phyloP scores from a whole-genome alignment of 75 land plant species.

The Cupressus sempervirens region DNA sequence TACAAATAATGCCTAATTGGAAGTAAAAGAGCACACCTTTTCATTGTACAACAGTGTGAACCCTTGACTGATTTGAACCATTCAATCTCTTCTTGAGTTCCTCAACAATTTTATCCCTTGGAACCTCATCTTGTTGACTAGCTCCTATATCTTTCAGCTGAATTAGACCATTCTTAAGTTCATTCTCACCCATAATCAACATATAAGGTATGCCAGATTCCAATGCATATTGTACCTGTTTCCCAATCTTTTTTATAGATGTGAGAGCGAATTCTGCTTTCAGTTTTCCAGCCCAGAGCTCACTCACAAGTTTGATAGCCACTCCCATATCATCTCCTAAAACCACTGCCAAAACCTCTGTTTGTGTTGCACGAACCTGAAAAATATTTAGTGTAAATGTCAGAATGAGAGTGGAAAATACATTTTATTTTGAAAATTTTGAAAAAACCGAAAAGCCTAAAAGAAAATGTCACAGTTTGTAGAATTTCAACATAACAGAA shows the following conservation, averaged over 20 bases:
- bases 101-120: conserved; percentile 41
- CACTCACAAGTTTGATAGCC: conserved; percentile 48
- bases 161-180: conserved; percentile 45
- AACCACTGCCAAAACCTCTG: conserved; percentile 57
- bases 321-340: conserved; percentile 41
- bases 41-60: conserved; percentile 8
- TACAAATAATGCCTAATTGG: background rate
- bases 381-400: conserved; percentile 1
- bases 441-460: too few relatives aligned
- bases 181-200: conserved; percentile 68
- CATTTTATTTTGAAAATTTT: background rate
- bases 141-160: conserved; percentile 41
- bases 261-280: conserved; percentile 48
- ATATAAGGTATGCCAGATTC: conserved; percentile 53
- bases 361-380: conserved; percentile 61
- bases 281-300: conserved; percentile 68
- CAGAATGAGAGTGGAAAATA: background rate
- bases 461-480: too few relatives aligned
- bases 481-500: too few relatives aligned
- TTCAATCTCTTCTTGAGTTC: conserved; percentile 35
- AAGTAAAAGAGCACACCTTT: background rate
- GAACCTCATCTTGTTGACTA: conserved; percentile 28
- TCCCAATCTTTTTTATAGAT: conserved; percentile 30
- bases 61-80: background rate
- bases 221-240: conserved; percentile 44